A percentile compares a stretch with the other conserved stretches of the same genome.
phyloP scores from a whole-genome alignment of 495 filamentous ascomycete genomes.

The Annulohypoxylon nitens region DNA sequence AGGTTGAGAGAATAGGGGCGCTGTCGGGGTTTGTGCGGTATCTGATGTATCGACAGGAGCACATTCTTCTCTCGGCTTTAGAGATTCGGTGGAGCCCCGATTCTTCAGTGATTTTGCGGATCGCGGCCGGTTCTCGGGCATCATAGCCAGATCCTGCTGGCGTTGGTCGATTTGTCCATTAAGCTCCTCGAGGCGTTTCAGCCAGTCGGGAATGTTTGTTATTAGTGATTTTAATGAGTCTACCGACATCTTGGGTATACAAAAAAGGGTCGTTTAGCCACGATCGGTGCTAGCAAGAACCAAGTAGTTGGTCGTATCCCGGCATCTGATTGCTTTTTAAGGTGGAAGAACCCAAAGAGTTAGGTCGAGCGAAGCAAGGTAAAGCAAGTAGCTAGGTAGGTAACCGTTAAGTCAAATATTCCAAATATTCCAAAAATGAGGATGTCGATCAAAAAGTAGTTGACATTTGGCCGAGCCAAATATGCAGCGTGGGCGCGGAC shows the following conservation, averaged over 20 bases:
- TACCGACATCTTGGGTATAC: conserved; percentile 57
- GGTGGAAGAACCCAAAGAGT: background rate
- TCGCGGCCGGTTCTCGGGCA: conserved; percentile 55
- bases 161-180: conserved; percentile 75
- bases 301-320: conserved; percentile 19
- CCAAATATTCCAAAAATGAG: conserved; percentile 25
- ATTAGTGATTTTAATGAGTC: conserved; percentile 75
- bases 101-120: conserved; percentile 63
- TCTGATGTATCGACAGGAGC: conserved; percentile 49
- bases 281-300: conserved; percentile 11
- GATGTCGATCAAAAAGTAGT: conserved; percentile 22
- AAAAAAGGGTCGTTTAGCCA: conserved; percentile 7
- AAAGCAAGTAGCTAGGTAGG: conserved; percentile 40
- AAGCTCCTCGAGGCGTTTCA: conserved; percentile 74
- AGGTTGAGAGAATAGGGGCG: conserved; percentile 35
- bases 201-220: conserved; percentile 76
- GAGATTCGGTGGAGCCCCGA: conserved; percentile 73
- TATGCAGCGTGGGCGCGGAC: conserved; percentile 21
- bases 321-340: conserved; percentile 45
- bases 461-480: conserved; percentile 35
- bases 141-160: conserved; percentile 73
- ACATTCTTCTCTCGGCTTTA: conserved; percentile 65
- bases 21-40: conserved; percentile 28
- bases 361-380: conserved; percentile 47
- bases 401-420: conserved; percentile 26